Evolutionary conservation across 192 early-diverging fungal species (phyloP), one percentile per base, ranked within the genome.

Genomic region (Funneliformis mosseae): DNA sequence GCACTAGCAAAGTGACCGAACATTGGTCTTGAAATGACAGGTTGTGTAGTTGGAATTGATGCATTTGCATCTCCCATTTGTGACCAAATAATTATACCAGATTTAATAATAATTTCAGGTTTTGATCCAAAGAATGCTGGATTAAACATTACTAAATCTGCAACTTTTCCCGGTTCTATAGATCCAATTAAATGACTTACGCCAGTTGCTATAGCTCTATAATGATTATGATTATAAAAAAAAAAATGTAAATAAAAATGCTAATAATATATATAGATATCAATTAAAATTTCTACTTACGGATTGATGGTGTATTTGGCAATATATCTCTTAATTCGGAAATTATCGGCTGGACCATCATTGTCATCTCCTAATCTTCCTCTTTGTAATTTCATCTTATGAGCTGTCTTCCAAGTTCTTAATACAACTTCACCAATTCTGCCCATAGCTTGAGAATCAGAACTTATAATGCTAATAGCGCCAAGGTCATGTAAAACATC

Each of bases 221-320:
- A 11, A 48, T 25, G 9, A 45, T 74, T 25, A 16, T 63, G 1
- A 74, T 16, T 81, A 80, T 45, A 21, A 68, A 46, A 14, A 23
- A 14, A 59, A 64, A 39, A 74, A 33, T 43, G 61, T 12, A 8
- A 55, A 62, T 45, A 27, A 60, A 27, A 67, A 74, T 59, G 63
- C 55, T 23, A 23, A 69, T 72, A 60, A 21, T 66, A 14, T 21
- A 11, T 18, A 0, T 33, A 25, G 38, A 60, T 23, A 80, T 66
- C n/a, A n/a, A n/a, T n/a, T n/a, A 28, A 28, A 7, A 38, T 59
- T 12, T 7, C 8, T 55, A 84, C 93, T 89, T 89, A 95, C 88
- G 96, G 96, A 83, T 99, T 99, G 84, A 99, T 96, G 2, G 97
- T 98, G 84, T 99, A 99, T 85, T 99, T 99, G 27, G 97, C 94